These are phyloP conservation scores for Apiospora aurea DNA, from an alignment of 2,329 filamentous ascomycete species.

Conservation along the genomic window DNA sequence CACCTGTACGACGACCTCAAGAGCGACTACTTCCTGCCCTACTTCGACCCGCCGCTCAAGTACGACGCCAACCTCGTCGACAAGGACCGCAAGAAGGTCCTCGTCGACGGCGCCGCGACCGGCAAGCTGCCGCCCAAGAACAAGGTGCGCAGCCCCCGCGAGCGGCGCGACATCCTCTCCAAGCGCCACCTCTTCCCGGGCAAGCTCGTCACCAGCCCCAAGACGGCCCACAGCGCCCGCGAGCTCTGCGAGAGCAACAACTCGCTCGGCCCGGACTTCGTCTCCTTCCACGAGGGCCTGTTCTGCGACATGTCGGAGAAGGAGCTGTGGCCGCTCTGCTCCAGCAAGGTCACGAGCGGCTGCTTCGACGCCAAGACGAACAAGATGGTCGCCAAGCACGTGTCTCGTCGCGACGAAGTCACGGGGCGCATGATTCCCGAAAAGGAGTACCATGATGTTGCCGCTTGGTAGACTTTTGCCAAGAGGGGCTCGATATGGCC, in stretches of 20 bases:
- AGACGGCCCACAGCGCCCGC: slow-evolving; percentile 38
- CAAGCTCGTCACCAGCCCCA: slow-evolving; percentile 35
- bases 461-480: neutral
- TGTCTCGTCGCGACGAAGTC: slow-evolving; percentile 6
- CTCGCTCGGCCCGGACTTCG: slow-evolving; percentile 43
- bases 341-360: slow-evolving; percentile 24
- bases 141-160: slow-evolving; percentile 21
- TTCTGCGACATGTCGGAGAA: slow-evolving; percentile 44
- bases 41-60: slow-evolving; percentile 2
- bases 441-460: neutral
- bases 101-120: slow-evolving; percentile 20
- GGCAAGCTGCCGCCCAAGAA: slow-evolving; percentile 15
- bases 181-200: slow-evolving; percentile 25
- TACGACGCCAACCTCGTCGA: slow-evolving; percentile 20
- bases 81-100: slow-evolving; percentile 25
- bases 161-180: neutral
- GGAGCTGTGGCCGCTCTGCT: slow-evolving; percentile 39
- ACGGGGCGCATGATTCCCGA: neutral
- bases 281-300: slow-evolving; percentile 38
- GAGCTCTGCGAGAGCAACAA: slow-evolving; percentile 40
- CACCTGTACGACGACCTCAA: slow-evolving; percentile 3
- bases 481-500: neutral
- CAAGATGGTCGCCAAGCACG: slow-evolving; percentile 9
- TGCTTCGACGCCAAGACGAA: slow-evolving; percentile 33
- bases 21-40: slow-evolving; percentile 10